Evolutionary conservation across 192 early-diverging fungal species (phyloP), one percentile per base, ranked within the genome.

Genomic region (Mortierella antarctica): DNA sequence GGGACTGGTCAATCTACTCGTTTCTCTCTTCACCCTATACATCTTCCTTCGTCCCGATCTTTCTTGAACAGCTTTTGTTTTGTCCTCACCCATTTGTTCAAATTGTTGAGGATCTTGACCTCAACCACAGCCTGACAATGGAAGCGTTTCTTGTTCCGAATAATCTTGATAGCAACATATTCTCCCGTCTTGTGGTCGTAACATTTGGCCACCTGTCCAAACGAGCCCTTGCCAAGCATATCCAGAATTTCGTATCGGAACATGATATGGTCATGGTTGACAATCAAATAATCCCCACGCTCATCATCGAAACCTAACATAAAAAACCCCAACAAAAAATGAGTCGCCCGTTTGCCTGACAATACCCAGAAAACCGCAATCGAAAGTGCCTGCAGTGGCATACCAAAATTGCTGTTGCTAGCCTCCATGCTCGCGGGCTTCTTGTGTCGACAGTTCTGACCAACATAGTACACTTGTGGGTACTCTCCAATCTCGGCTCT

Each of bases 181-280:
- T 88, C 86, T 41, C 94, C 95, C 4, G 92, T 90, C 69, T 95
- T 96, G 86, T 99, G 97, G 84, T 99, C 97, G 65, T 90, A 92
- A 62, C 95, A 96, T 62, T 95, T 95, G 65, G 96, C 87, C 4
- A 98, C 97, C 71, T 98, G 96, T 20, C 97, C 97, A 85, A 99
- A 99, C 15, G 94, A 85, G 21, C 84, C 84, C 82, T 98, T 97
- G 63, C 98, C 98, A 40, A 99, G 84, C 57, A 95, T 85, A 21
- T 94, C 93, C 52, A 97, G 61, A 31, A 99, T 86, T 82, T 99
- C 98, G 85, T 98, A 99, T 8, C 98, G 91, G 83, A 95, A 99
- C 63, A 83, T 88, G 52, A 97, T 74, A 76, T 99, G 98, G 85
- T 99, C 98, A 69, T 95, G 92, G 49, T 84, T 86, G 21, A 93